A percentile compares a stretch with the other conserved stretches of the same genome.
phyloP scores from a whole-genome alignment of 495 filamentous ascomycete genomes.

The Daldinia vernicosa region DNA sequence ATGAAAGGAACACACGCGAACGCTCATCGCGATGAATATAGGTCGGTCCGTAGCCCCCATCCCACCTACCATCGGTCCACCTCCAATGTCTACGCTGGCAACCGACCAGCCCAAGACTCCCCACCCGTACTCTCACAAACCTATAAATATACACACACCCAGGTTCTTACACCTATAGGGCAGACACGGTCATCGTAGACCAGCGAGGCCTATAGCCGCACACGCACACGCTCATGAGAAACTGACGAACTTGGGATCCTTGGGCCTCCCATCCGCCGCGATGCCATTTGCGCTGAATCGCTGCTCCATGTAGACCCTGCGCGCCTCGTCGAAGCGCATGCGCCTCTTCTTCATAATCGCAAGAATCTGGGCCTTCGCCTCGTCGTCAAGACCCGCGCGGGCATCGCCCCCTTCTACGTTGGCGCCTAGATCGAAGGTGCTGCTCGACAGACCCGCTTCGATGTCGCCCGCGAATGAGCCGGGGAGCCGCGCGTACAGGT shows the following conservation, averaged over 20 bases:
- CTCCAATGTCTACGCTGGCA: not conserved
- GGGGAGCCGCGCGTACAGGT: conserved; percentile 75
- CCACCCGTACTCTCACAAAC: conserved; percentile 2
- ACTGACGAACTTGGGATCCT: conserved; percentile 93
- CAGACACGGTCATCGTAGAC: not conserved
- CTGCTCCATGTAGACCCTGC: conserved; percentile 82
- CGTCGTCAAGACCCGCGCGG: conserved; percentile 80
- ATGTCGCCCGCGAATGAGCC: conserved; percentile 79
- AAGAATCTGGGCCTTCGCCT: conserved; percentile 79
- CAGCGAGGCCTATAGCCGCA: not conserved
- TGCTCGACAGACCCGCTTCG: conserved; percentile 83
- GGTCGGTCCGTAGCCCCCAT: conserved; percentile 18
- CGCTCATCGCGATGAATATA: conserved; percentile 18
- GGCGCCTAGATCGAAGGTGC: conserved; percentile 77
- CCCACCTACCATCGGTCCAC: not conserved
- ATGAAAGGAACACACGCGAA: conserved; percentile 7
- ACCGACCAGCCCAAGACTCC: conserved; percentile 14
- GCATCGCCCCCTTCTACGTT: conserved; percentile 82
- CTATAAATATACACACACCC: conserved; percentile 16
- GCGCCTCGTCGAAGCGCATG: conserved; percentile 89
- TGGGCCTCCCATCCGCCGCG: conserved; percentile 83
- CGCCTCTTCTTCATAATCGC: conserved; percentile 83
- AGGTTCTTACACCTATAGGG: not conserved
- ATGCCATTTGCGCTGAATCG: conserved; percentile 87
- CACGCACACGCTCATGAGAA: conserved; percentile 68